These are phyloP conservation scores for Coix lacrymajobi DNA, from an alignment of 176 grass and related monocot species.

Conservation along the genomic window DNA sequence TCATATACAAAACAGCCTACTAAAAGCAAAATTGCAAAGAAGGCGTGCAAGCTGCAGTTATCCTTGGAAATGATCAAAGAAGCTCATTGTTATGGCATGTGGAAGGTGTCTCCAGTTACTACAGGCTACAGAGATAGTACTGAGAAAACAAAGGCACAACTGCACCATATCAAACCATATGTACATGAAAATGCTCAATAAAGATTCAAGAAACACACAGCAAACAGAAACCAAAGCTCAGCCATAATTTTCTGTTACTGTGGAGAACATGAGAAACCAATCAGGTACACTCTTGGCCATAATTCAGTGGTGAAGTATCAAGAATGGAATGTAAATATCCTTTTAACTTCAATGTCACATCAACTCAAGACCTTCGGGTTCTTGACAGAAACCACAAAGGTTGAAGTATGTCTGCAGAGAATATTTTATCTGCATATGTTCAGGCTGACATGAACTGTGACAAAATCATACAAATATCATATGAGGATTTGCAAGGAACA, in stretches of 20 bases:
- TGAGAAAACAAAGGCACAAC: not conserved
- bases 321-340: not conserved
- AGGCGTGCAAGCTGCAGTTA: not conserved
- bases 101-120: not conserved
- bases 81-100: not conserved
- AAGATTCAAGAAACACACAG: not conserved
- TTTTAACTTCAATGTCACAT: not conserved
- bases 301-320: not conserved
- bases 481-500: not conserved
- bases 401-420: not conserved
- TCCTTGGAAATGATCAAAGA: not conserved
- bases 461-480: not conserved
- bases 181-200: not conserved
- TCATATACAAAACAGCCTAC: not conserved
- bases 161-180: not conserved
- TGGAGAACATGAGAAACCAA: not conserved
- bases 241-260: not conserved
- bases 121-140: not conserved
- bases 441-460: not conserved
- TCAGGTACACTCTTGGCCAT: not conserved
- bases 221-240: conserved; percentile 7
- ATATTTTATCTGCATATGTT: not conserved
- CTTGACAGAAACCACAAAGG: not conserved
- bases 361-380: not conserved
- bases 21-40: not conserved